Evolutionary conservation across 2,329 filamentous ascomycete genomes (phyloP), one percentile per base, ranked within the genome.

Genomic region (Penicillium rolfsii): DNA sequence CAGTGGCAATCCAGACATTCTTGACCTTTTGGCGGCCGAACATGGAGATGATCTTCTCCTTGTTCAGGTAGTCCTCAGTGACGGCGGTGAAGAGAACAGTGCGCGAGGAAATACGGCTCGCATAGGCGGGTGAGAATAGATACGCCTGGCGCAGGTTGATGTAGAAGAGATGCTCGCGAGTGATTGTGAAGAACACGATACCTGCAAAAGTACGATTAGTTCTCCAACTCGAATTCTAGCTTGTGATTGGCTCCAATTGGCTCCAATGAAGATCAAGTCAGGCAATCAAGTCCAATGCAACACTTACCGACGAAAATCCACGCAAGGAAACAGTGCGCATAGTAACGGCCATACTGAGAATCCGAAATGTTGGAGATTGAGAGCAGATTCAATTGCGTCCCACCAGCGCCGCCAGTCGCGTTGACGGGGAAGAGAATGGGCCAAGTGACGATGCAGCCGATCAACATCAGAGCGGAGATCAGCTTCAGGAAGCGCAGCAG

Each of bases 71-170:
- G 7, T 87, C 81, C 22, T 87, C 80, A 2, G 94, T 94, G 1
- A 97, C 92, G 2, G 91, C 90, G 2, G 92, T 90, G 76, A 97
- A 93, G 12, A 99, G 86, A 1, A 98, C 90, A 1, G 93, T 97
- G 57, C 92, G 88, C 2, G 93, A 94, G 1, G 94, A 97, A 49
- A 97, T 87, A 59, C 93, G 90, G 71, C 89, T 89, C 56, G 92
- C 85, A 74, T 96, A 96, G 52, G 91, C 82, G 11, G 93, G 92
- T 11, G 92, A 93, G 58, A 96, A 85, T 43, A 96, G 86, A 78
- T 96, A 97, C 0, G 94, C 94, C 78, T 98, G 94, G 64, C 93
- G 90, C 55, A 98, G 79, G 71, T 96, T 96, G 81, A 97, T 90
- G 77, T 91, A 96, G 83, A 89, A 97, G 69, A 98, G 90, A 73